Conservation (phyloP, 1,284 basidiomycete genomes). For the Rhodotorula sp. region DNA sequence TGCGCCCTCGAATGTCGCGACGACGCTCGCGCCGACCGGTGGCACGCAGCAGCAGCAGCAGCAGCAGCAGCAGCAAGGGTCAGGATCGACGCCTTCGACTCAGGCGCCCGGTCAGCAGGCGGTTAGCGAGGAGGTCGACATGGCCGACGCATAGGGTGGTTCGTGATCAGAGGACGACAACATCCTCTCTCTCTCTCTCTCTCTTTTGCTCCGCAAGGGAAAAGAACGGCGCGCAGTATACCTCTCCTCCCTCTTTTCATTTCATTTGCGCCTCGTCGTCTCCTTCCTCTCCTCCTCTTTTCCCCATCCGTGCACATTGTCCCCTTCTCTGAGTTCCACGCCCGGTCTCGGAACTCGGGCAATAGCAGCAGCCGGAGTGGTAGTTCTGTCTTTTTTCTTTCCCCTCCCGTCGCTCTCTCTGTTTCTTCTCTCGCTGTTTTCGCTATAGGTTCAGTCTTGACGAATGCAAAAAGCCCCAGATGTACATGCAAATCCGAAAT, state of each 20-base stretch:
- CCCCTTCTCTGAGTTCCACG: too few species aligned
- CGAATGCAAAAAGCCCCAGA: too few species aligned
- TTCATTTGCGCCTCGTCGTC: neutral
- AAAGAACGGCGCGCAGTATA: neutral
- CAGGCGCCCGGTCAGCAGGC: constrained; percentile 7
- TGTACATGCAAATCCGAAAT: too few species aligned
- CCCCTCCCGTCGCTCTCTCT: too few species aligned
- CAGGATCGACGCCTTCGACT: neutral
- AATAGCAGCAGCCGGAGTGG: too few species aligned
- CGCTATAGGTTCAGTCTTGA: too few species aligned
- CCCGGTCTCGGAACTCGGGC: too few species aligned
- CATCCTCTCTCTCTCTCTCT: neutral
- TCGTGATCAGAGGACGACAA: too few species aligned
- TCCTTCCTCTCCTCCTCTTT: neutral
- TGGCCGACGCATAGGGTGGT: constrained; percentile 29
- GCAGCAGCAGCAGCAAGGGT: neutral
- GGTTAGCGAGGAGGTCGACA: constrained; percentile 34
- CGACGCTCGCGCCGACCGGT: neutral
- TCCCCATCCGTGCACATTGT: too few species aligned
- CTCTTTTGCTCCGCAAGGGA: neutral
- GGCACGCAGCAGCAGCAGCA: neutral
- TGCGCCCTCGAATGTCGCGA: neutral
- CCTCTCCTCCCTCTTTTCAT: neutral
- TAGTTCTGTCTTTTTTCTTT: too few species aligned
- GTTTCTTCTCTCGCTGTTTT: too few species aligned